These are phyloP conservation scores for Macrocybe sp. DNA, from an alignment of 1,284 basidiomycete genomes.

Conservation along the genomic window DNA sequence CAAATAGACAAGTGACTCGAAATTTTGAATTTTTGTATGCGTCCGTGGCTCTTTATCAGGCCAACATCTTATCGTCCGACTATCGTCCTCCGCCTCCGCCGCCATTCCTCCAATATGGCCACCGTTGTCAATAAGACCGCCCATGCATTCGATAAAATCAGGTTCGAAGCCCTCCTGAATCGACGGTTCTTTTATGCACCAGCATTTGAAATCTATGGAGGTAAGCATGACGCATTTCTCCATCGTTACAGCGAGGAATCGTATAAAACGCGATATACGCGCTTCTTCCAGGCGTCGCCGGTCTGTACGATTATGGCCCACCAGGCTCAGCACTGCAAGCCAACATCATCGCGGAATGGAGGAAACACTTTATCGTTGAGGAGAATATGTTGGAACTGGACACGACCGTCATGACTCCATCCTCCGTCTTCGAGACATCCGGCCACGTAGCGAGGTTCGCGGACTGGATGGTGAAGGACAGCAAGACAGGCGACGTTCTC, in stretches of 20 bases:
- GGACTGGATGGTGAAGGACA: conserved; percentile 99
- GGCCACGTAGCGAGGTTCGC: conserved; percentile 98
- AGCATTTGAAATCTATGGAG: conserved; percentile 98
- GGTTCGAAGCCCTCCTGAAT: conserved; percentile 85
- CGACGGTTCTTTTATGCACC: conserved; percentile 98
- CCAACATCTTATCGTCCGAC: conserved; percentile 1
- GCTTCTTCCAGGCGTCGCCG: conserved; percentile 72
- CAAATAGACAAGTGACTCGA: no score
- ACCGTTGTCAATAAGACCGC: conserved; percentile 72
- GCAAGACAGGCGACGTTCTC: conserved; percentile 92
- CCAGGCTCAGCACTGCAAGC: conserved; percentile 94
- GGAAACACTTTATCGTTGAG: conserved; percentile 97
- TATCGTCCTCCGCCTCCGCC: conserved; percentile 1
- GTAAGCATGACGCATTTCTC: conserved; percentile 33
- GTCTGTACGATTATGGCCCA: conserved; percentile 94
- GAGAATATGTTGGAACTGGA: conserved; percentile 99
- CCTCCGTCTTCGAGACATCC: conserved; percentile 94
- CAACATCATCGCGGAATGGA: conserved; percentile 96
- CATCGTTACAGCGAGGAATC: neutral
- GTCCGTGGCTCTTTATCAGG: conserved; percentile 4
- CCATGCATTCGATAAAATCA: conserved; percentile 86
- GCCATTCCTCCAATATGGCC: conserved; percentile 21
- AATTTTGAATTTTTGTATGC: neutral
- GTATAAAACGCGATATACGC: conserved; percentile 5
- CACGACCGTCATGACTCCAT: conserved; percentile 96